These are phyloP conservation scores for Exophiala viscosa DNA, from an alignment of 2,329 filamentous ascomycete species.

Conservation along the genomic window DNA sequence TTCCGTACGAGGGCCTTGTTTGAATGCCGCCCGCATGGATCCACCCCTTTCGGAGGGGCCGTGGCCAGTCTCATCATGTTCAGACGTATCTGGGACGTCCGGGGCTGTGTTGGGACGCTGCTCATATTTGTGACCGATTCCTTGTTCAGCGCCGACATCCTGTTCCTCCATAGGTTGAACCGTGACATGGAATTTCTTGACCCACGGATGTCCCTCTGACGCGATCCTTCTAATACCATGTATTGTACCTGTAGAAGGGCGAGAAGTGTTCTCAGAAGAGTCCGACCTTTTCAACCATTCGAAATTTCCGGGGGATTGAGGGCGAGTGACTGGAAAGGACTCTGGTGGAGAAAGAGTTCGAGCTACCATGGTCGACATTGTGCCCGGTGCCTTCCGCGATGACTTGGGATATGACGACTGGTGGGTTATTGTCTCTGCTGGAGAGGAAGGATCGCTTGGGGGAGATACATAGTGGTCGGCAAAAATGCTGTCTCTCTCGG, in stretches of 20 bases:
- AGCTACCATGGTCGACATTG: slow-evolving; percentile 21
- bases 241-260: slow-evolving; percentile 15
- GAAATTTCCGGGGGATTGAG: slow-evolving; percentile 11
- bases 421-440: slow-evolving; percentile 7
- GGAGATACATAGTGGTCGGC: slow-evolving; percentile 57
- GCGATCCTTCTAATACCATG: slow-evolving; percentile 24
- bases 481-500: slow-evolving; percentile 62
- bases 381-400: slow-evolving; percentile 12
- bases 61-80: slow-evolving; percentile 25
- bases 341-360: slow-evolving; percentile 20
- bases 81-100: slow-evolving; percentile 24
- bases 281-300: slow-evolving; percentile 20
- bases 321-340: slow-evolving; percentile 7
- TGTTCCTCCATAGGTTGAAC: slow-evolving; percentile 11
- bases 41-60: slow-evolving; percentile 23
- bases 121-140: slow-evolving; percentile 6
- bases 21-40: slow-evolving; percentile 27
- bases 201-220: slow-evolving; percentile 25
- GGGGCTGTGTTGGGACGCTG: slow-evolving; percentile 6
- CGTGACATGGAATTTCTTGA: slow-evolving; percentile 23
- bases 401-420: slow-evolving; percentile 8
- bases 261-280: slow-evolving; percentile 13
- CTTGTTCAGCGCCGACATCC: slow-evolving; percentile 4
- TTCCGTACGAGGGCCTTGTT: slow-evolving; percentile 29
- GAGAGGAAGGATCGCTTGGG: slow-evolving; percentile 36